Base-by-base conservation (phyloP, 2,329 filamentous ascomycete genomes). In the Colletotrichum falcatum region DNA sequence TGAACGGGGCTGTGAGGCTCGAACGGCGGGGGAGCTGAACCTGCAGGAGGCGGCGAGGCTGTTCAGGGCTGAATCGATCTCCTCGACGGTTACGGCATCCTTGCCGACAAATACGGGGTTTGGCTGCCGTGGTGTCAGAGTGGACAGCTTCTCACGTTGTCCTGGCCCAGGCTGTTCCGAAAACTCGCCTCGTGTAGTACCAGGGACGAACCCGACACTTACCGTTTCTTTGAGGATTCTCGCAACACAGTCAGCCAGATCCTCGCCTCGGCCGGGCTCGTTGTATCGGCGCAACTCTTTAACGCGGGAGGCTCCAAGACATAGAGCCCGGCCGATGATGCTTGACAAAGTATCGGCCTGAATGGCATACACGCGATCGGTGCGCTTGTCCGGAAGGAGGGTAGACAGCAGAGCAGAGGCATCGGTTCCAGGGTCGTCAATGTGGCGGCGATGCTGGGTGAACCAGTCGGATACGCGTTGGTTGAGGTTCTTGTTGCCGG, bases 361-460 rank as follows among this genome's bases (percentile, higher is more conserved):
- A 1, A 97, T 84, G 46, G 85, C 87, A 77, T 95, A 97, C 2
- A 95, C 92, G 35, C 94, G 88, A 77, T 97, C 94, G 3, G 89
- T 90, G 63, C 94, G 86, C 73, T 87, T 90, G 72, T 94, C 91
- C 0, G 94, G 94, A 0, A 97, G 86, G 0, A 98, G 80, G 3
- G 91, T 90, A 1, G 92, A 95, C 0, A 97, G 83, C 1, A 97
- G 81, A 2, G 92, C 91, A 1, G 88, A 82, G 1, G 85, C 83
- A 75, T 90, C 83, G 1, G 88, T 88, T 35, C 86, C 83, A 9
- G 87, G 81, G 0, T 85, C 83, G 76, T 90, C 82, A 20, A 97
- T 85, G 1, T 81, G 79, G 20, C 80, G 79, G 6, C 88, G 87
- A 77, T 97, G 88, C 1, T 83, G 81, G 18, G 78, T 77, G 79